phyloP scores from a whole-genome alignment of 1,284 basidiomycete species.

The Polyporus tsugae region DNA sequence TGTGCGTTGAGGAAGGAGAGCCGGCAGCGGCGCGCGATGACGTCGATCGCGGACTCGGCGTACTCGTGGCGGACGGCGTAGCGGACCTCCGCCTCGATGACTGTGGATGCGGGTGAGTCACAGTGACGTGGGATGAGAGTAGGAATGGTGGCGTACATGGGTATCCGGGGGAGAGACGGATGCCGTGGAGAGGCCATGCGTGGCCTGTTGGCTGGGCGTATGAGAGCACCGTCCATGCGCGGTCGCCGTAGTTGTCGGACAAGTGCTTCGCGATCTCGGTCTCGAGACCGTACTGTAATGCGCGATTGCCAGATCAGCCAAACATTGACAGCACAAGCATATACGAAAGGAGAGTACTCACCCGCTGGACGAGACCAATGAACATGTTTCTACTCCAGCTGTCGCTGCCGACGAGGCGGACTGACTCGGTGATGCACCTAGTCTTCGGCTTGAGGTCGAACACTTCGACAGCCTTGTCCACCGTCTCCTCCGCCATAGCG shows the following conservation, averaged over 20 bases:
- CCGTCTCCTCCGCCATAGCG: slow-evolving; percentile 96
- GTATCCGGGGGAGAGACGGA: slow-evolving; percentile 79
- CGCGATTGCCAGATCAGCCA: background rate
- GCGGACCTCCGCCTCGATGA: slow-evolving; percentile 93
- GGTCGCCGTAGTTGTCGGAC: slow-evolving; percentile 94
- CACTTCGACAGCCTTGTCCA: slow-evolving; percentile 87
- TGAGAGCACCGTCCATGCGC: slow-evolving; percentile 93
- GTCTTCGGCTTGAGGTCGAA: slow-evolving; percentile 71
- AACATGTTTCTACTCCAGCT: slow-evolving; percentile 98
- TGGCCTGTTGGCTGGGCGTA: slow-evolving; percentile 83
- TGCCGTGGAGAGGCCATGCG: slow-evolving; percentile 88
- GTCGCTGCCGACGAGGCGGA: slow-evolving; percentile 92
- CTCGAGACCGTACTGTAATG: slow-evolving; percentile 80
- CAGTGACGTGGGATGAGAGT: slow-evolving; percentile 10
- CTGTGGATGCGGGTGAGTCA: slow-evolving; percentile 42
- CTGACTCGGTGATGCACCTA: slow-evolving; percentile 81
- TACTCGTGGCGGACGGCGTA: slow-evolving; percentile 94
- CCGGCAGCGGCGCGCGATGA: slow-evolving; percentile 91
- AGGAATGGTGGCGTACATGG: slow-evolving; percentile 64
- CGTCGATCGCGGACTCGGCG: slow-evolving; percentile 90
- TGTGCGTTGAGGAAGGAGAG: slow-evolving; percentile 94
- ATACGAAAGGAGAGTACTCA: slow-evolving; percentile 43
- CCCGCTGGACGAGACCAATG: slow-evolving; percentile 93
- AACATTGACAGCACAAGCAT: slow-evolving; percentile 10
- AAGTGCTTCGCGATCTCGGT: slow-evolving; percentile 95